A percentile compares a stretch with the other conserved stretches of the same genome.
phyloP scores from a whole-genome alignment of 441 rosid species.

The Bruguiera hainesii region DNA sequence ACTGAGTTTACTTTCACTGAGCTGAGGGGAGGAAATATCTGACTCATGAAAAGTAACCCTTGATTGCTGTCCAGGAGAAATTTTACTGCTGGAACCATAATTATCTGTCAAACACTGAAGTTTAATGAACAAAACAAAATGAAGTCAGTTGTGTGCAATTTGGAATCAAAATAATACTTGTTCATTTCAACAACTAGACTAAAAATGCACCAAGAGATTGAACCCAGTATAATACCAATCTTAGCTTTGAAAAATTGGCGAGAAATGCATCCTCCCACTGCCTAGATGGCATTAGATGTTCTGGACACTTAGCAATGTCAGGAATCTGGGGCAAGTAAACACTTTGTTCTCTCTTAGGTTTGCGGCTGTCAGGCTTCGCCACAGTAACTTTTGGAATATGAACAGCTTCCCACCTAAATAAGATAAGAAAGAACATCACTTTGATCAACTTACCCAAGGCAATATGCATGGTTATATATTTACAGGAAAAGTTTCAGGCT shows the following conservation, averaged over 20 bases:
- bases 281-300: constrained; percentile 52
- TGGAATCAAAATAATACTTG: not conserved
- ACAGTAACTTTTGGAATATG: constrained; percentile 66
- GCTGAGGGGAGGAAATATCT: constrained; percentile 16
- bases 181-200: not conserved
- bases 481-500: not conserved
- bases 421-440: constrained; percentile 5
- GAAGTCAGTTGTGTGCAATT: constrained; percentile 6
- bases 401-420: constrained; percentile 88
- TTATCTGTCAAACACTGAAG: constrained; percentile 43
- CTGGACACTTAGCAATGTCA: constrained; percentile 67
- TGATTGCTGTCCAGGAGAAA: constrained; percentile 22
- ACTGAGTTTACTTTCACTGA: constrained; percentile 22
- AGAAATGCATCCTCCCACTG: constrained; percentile 87
- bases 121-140: constrained; percentile 11
- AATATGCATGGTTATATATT: no score
- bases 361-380: constrained; percentile 50
- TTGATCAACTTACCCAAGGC: not conserved
- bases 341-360: constrained; percentile 53
- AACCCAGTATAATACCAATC: constrained; percentile 36
- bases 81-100: constrained; percentile 22
- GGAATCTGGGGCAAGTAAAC: constrained; percentile 85
- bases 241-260: constrained; percentile 63
- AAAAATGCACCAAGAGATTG: no score
- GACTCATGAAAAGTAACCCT: constrained; percentile 10